phyloP scores from a whole-genome alignment of 805 yeast genomes.

The Millerago galiae region DNA sequence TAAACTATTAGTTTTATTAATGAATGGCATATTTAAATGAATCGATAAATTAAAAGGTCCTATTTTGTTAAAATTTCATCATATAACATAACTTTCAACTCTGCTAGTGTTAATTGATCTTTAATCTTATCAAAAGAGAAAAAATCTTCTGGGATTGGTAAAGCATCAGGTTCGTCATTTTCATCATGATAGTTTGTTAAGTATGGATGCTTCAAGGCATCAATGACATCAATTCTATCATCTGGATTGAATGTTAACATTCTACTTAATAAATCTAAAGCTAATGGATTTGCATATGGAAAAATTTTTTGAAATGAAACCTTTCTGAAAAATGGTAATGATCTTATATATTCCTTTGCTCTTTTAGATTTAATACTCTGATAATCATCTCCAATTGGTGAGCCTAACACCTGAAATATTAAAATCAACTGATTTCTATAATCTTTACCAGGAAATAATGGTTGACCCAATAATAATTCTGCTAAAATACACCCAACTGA shows the following conservation, averaged over 20 bases:
- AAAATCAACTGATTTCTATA: slow-evolving; percentile 86
- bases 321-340: slow-evolving; percentile 66
- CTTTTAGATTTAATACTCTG: slow-evolving; percentile 68
- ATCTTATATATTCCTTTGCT: slow-evolving; percentile 81
- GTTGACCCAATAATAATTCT: slow-evolving; percentile 79
- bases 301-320: slow-evolving; percentile 42
- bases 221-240: slow-evolving; percentile 74
- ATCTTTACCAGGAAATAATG: slow-evolving; percentile 90
- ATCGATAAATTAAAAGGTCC: too few relatives aligned
- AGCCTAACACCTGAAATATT: slow-evolving; percentile 80
- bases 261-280: slow-evolving; percentile 59
- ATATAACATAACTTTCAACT: slow-evolving; percentile 71
- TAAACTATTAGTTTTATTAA: too few relatives aligned
- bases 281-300: slow-evolving; percentile 54
- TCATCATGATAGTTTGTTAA: slow-evolving; percentile 89
- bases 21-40: not conserved
- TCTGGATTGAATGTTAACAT: slow-evolving; percentile 79
- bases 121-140: slow-evolving; percentile 84
- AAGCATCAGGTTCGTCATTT: slow-evolving; percentile 82
- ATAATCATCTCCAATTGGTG: slow-evolving; percentile 79
- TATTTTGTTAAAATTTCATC: slow-evolving; percentile 48
- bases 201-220: slow-evolving; percentile 85
- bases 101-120: slow-evolving; percentile 69
- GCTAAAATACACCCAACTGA: slow-evolving; percentile 94
- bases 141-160: slow-evolving; percentile 77